Conservation (phyloP, 2,329 filamentous ascomycete species). For the Alternaria sp. region DNA sequence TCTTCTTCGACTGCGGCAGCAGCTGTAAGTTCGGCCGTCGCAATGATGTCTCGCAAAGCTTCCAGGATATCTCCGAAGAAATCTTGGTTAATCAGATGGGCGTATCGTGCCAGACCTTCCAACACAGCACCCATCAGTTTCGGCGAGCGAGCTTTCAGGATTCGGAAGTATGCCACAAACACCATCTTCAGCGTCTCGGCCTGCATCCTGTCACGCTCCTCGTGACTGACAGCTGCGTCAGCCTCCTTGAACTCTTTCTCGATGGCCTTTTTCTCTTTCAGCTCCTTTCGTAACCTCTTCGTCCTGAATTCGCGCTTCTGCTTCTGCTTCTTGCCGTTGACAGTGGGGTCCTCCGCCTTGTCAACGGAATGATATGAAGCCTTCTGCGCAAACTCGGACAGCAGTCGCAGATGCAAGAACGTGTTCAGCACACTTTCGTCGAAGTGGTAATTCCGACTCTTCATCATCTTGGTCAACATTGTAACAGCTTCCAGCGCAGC, state of each 20-base stretch:
- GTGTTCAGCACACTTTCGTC: constrained; percentile 89
- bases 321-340: constrained; percentile 68
- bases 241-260: constrained; percentile 95
- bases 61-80: constrained; percentile 98
- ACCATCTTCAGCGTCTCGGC: constrained; percentile 95
- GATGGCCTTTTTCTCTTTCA: constrained; percentile 85
- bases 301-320: constrained; percentile 86
- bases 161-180: constrained; percentile 93
- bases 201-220: constrained; percentile 93
- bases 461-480: constrained; percentile 94
- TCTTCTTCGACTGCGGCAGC: constrained; percentile 58
- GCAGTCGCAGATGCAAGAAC: constrained; percentile 86
- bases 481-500: constrained; percentile 87
- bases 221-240: constrained; percentile 88
- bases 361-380: constrained; percentile 82
- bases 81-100: constrained; percentile 97
- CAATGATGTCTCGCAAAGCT: constrained; percentile 90
- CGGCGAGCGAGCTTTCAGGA: constrained; percentile 82
- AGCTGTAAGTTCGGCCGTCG: constrained; percentile 67
- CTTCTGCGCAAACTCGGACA: constrained; percentile 87
- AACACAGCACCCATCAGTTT: constrained; percentile 96
- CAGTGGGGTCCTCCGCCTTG: constrained; percentile 58
- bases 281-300: constrained; percentile 82
- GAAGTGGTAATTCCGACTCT: constrained; percentile 80
- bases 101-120: constrained; percentile 91